Evolutionary conservation across 2,329 filamentous ascomycete genomes (phyloP).

Genomic region (Fusarium udum): DNA sequence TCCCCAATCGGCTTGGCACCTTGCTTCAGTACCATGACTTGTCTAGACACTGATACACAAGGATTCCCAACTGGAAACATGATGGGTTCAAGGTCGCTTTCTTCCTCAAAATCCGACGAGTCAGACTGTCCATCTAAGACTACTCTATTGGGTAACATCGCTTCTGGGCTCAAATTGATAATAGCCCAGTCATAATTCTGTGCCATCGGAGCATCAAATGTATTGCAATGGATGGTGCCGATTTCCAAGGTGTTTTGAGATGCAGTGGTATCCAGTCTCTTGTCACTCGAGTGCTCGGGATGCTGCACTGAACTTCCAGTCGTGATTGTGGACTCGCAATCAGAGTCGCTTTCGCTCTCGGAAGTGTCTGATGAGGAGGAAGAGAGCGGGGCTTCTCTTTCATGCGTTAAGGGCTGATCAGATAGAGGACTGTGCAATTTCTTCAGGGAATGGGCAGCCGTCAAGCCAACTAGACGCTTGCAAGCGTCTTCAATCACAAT

Average conservation of each 20-base stretch:
- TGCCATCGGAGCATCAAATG: accelerated
- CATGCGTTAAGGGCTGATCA: accelerated
- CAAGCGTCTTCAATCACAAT: background rate
- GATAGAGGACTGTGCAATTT: accelerated
- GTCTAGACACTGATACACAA: accelerated
- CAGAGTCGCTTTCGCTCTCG: background rate
- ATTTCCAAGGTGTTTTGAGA: background rate
- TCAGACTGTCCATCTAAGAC: background rate
- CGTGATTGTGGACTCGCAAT: background rate
- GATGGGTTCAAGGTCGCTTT: too few relatives aligned
- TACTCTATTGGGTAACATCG: background rate
- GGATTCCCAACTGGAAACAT: accelerated
- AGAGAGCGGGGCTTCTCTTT: background rate
- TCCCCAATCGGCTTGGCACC: accelerated
- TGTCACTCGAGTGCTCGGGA: background rate
- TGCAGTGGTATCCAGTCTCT: too few relatives aligned
- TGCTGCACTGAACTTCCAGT: background rate
- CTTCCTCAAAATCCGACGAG: background rate
- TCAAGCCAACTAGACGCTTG: background rate
- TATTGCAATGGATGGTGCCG: background rate
- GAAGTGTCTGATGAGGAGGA: background rate
- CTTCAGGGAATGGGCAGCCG: background rate
- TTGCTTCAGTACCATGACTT: background rate
- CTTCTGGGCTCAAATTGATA: background rate
- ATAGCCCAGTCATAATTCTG: background rate